Conservation (phyloP, 495 filamentous ascomycete species). For the Bacidia gigantensis region DNA sequence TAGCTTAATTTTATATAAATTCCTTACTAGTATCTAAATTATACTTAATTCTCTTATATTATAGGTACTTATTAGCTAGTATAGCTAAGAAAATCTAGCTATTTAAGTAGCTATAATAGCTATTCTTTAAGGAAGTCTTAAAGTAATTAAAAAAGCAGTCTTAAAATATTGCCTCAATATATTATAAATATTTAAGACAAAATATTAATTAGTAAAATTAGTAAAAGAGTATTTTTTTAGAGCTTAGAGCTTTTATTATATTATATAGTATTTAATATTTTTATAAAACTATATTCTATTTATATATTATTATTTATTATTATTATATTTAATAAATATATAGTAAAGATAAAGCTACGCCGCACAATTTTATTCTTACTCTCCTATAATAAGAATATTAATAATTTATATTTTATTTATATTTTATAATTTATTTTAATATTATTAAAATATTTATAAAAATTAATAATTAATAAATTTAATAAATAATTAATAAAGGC, state of each 20-base stretch:
- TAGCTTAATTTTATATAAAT: conserved; percentile 3
- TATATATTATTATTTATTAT: not conserved
- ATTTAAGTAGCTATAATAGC: not conserved
- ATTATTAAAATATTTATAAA: not conserved
- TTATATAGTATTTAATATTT: not conserved
- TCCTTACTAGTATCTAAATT: not conserved
- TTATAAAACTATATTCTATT: not conserved
- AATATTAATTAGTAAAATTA: not conserved
- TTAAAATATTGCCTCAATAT: not conserved
- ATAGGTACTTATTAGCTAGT: not conserved
- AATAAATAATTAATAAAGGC: not conserved
- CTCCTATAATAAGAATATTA: not conserved
- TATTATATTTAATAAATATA: not conserved
- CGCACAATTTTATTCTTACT: not conserved
- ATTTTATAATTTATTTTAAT: not conserved
- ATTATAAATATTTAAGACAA: not conserved
- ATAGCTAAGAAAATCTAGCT: not conserved
- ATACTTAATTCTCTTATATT: conserved; percentile 4
- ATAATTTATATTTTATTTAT: not conserved
- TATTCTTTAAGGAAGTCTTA: not conserved
- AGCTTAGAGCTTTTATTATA: conserved; percentile 6
- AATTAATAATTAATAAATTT: not conserved
- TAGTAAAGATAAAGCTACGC: not conserved
- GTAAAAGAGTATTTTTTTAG: conserved; percentile 5
- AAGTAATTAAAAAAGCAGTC: not conserved